phyloP scores from a whole-genome alignment of 2,329 filamentous ascomycete genomes.

The Hysterium pulicare region DNA sequence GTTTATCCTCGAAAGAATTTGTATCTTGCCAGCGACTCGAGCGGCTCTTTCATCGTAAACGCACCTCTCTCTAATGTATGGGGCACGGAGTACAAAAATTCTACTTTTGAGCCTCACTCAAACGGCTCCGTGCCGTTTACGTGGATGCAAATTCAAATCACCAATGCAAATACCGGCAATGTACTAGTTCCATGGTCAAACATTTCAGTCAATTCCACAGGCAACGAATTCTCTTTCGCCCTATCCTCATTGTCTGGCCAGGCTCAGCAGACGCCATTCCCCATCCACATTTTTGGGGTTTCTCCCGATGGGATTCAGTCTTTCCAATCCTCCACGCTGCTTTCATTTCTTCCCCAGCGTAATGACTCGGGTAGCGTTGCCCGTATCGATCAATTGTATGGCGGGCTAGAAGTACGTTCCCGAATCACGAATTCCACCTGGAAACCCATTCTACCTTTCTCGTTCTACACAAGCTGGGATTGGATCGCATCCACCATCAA shows the following conservation, averaged over 20 bases:
- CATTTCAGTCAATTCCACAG: conserved; percentile 37
- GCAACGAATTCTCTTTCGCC: conserved; percentile 35
- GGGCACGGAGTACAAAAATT: conserved; percentile 29
- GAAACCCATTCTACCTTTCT: conserved; percentile 45
- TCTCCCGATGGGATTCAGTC: conserved; percentile 28
- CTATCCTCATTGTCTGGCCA: conserved; percentile 29
- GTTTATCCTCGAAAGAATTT: conserved; percentile 48
- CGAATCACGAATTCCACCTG: conserved; percentile 24
- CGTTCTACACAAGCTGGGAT: conserved; percentile 45
- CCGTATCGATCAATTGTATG: conserved; percentile 47
- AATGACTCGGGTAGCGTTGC: conserved; percentile 44
- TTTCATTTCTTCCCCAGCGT: conserved; percentile 43
- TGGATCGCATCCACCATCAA: conserved; percentile 23
- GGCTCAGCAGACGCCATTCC: conserved; percentile 32
- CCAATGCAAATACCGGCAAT: conserved; percentile 13
- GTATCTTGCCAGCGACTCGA: conserved; percentile 42
- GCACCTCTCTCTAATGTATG: conserved; percentile 48
- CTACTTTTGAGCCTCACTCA: conserved; percentile 10
- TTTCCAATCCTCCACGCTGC: conserved; percentile 34
- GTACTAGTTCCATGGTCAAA: conserved; percentile 21
- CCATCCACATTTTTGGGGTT: conserved; percentile 33
- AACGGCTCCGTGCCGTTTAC: conserved; percentile 15
- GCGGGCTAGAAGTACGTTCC: conserved; percentile 44
- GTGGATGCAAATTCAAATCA: conserved; percentile 29
- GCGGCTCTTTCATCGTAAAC: conserved; percentile 51